Conservation (phyloP, 1,139 yeast genomes). For the Diutina rugosa region DNA sequence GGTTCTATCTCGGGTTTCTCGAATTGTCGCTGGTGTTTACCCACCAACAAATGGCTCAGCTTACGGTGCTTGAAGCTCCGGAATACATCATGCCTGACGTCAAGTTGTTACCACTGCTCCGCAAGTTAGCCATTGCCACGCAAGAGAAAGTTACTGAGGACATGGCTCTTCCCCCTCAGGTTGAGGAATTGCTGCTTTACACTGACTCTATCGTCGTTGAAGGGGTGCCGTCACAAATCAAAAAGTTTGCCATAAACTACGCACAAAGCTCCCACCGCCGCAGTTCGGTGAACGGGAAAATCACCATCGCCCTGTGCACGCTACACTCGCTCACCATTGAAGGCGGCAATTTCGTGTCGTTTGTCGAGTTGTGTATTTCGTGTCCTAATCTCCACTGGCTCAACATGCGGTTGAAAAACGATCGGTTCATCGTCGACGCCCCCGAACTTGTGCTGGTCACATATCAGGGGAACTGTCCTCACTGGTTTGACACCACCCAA, state of each 20-base stretch:
- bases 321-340: neutral
- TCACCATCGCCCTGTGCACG: neutral
- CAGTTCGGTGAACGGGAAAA: neutral
- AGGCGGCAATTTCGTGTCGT: neutral
- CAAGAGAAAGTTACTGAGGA: neutral
- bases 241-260: neutral
- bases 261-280: neutral
- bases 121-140: neutral
- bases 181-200: neutral
- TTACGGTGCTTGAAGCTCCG: neutral
- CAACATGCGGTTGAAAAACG: neutral
- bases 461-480: neutral
- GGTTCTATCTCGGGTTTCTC: neutral
- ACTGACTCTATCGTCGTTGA: neutral
- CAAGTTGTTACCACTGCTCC: neutral
- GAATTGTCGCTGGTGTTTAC: neutral
- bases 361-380: neutral
- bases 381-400: neutral
- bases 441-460: neutral
- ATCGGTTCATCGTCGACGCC: neutral
- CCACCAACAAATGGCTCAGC: neutral
- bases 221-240: neutral
- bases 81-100: neutral
- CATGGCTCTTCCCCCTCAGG: neutral
- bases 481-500: neutral